Evolutionary conservation across 345 rosid genomes (phyloP).

Genomic region (Brassica incana): DNA sequence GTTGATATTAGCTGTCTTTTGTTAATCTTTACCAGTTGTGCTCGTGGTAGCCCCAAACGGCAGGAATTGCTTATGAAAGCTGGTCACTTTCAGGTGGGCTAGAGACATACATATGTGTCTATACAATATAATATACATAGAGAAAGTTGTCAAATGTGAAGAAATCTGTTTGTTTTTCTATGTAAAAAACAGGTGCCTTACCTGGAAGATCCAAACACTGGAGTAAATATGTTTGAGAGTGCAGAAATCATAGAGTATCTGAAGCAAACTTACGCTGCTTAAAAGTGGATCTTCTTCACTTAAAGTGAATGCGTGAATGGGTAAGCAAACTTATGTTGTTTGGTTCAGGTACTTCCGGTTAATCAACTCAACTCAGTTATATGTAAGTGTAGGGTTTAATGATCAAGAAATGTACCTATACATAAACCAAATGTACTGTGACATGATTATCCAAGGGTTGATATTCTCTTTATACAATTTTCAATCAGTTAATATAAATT

Average conservation of each 20-base stretch:
- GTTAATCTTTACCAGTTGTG: conserved; percentile 53
- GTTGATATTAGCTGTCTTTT: background rate
- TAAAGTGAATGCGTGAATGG: background rate
- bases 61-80: conserved; percentile 58
- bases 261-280: conserved; percentile 69
- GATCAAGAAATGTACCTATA: conserved; percentile 3
- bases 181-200: conserved; percentile 62
- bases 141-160: background rate
- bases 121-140: background rate
- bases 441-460: background rate
- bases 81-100: conserved; percentile 77
- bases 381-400: background rate
- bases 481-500: background rate
- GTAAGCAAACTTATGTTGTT: conserved; percentile 2
- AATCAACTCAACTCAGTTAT: background rate
- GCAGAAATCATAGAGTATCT: conserved; percentile 84
- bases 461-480: background rate
- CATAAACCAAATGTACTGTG: background rate
- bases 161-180: conserved; percentile 12
- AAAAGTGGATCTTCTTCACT: conserved; percentile 1
- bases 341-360: conserved; percentile 16
- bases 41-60: conserved; percentile 87
- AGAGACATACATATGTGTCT: background rate
- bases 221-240: conserved; percentile 87
- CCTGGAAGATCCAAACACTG: conserved; percentile 92